Base-by-base conservation (phyloP, 164 flowering plant species). In the Stephania yunnanensis region DNA sequence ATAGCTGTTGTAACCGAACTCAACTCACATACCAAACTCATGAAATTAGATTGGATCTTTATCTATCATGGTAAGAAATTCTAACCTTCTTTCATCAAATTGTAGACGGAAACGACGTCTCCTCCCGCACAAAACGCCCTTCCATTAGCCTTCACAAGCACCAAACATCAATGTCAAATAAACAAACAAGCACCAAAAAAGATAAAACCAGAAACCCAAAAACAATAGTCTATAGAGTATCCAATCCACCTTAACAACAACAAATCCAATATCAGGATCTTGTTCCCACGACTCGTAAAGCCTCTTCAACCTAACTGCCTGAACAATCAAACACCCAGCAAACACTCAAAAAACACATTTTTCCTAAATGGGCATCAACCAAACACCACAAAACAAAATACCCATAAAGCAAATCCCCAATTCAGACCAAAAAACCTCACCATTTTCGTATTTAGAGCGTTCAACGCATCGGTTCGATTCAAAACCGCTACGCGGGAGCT, bases 221-320 rank as follows among this genome's bases (percentile, higher is more conserved):
- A 29, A 46, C 12, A 30, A 15, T 12, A 25, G 25, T 25, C 25
- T 25, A 25, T 25, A 13, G 12, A 50, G 25, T 71, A 79, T 36
- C 42, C 42, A 36, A 36, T 94, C 66, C 61, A 76, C 78, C 97
- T 91, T 94, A 88, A 91, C 84, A 70, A 87, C 70, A 68, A 92
- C 88, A 80, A 94, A 94, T 45, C 94, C 95, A 77, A 92, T 83
- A 81, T 87, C 88, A 5, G 91, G 79, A 79, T 92, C 89, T 20
- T 90, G 97, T 81, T 94, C 97, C 98, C 98, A 94, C 46, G 97
- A 90, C 77, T 87, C 92, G 74, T 92, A 92, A 42, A 92, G 80
- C 65, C 87, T 91, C 77, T 83, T 88, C 74, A 93, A 84, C 78
- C 95, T 81, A 77, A 78, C 88, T 2, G 76, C 88, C 99, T 94